Conservation (phyloP, 371 early-diverging fungal species). For the Lichtheimia hyalospora region DNA sequence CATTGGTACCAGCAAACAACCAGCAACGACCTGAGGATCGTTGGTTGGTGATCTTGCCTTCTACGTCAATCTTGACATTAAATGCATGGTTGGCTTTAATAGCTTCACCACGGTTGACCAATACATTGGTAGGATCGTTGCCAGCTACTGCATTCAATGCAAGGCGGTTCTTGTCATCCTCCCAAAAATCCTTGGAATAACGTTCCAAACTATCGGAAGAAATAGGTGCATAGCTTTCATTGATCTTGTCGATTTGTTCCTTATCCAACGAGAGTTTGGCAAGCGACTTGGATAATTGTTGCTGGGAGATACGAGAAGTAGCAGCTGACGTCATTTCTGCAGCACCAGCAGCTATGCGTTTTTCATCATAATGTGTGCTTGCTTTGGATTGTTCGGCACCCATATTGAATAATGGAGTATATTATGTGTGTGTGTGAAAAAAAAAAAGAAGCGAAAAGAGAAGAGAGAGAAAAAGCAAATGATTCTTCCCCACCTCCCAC, state of each 20-base stretch:
- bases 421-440: background rate
- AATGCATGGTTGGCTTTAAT: conserved; percentile 53
- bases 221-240: conserved; percentile 24
- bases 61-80: conserved; percentile 61
- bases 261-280: conserved; percentile 18
- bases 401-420: conserved; percentile 4
- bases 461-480: background rate
- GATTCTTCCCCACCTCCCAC: background rate
- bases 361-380: conserved; percentile 7
- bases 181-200: conserved; percentile 51
- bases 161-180: conserved; percentile 66
- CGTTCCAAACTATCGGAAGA: conserved; percentile 28
- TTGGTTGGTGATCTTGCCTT: conserved; percentile 74
- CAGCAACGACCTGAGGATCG: conserved; percentile 83
- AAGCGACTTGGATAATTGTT: conserved; percentile 18
- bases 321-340: conserved; percentile 6
- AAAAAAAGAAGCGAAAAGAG: background rate
- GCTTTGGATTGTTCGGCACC: conserved; percentile 16
- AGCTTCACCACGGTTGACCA: conserved; percentile 54
- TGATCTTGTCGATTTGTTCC: conserved; percentile 19
- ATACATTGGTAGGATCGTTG: conserved; percentile 56
- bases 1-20: conserved; percentile 75
- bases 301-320: background rate
- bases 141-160: conserved; percentile 66
- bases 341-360: conserved; percentile 2